Base-by-base conservation (phyloP, 352 stramenopile genomes). In the Phytophthora pistaciae region DNA sequence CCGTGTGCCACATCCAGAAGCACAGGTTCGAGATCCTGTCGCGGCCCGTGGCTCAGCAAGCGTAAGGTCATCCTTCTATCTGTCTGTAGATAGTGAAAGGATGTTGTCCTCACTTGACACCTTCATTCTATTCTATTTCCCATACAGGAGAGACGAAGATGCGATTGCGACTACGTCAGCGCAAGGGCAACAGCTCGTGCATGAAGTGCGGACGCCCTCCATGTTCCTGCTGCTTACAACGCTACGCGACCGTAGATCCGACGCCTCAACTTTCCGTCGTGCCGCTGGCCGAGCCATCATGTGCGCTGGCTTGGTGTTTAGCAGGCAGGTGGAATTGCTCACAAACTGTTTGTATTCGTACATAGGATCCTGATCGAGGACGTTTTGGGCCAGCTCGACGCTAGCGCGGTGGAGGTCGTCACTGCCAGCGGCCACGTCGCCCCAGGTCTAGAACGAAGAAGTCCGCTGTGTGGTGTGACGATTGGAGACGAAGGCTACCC, bases 1-100 rank as follows among this genome's bases (percentile, higher is more conserved):
- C 56, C 10, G 56, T 63, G 21, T 42, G 56, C 23, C 56, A 63
- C 40, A 63, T 63, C 36, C 25, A 54, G 7, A 63, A 63, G 56
- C 49, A 56, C 14, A 7, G 23, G 23, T 56, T 56, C 13, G 49
- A 56, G 23, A 56, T 56, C 23, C 20, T 56, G 11, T 29, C 49
- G 49, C 49, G 49, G 4, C 49, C 49, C 14, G 20, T 56, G 23
- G 23, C 13, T 33, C 49, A 56, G 49, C 49, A 31, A 56, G 18
- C 23, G 49, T 56, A 36, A 55, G 49, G 14, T 5, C 9, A 13
- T 9, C 25, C 25, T 29, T 29, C 18, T 33, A 33, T 10, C 29
- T 10, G 7, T 33, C 29, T 33, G 29, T 33, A 33, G 29, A 33
- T 33, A 33, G 29, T 29, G 1, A 1, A 7, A 33, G 29, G 29